Evolutionary conservation across 345 rosid genomes (phyloP).

Genomic region (Lepidium africanum): DNA sequence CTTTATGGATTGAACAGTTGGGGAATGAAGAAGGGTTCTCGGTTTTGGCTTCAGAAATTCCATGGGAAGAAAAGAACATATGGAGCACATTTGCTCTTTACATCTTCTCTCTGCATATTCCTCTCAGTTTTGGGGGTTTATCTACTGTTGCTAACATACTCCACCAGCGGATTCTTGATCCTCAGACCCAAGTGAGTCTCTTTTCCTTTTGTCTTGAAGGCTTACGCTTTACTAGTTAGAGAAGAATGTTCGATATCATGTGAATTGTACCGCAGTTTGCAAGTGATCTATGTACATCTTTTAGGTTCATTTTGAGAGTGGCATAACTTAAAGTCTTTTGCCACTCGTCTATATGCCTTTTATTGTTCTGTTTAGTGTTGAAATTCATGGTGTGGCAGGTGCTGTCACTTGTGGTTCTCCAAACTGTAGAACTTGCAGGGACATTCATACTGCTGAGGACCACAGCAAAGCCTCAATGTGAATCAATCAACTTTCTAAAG

Average conservation of each 20-base stretch:
- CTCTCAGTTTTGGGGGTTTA: conserved; percentile 78
- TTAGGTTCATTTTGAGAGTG: background rate
- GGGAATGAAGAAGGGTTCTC: conserved; percentile 43
- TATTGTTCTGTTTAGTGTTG: background rate
- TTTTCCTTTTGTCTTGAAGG: background rate
- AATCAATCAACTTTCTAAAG: conserved; percentile 37
- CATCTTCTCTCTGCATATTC: conserved; percentile 74
- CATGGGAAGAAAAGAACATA: conserved; percentile 51
- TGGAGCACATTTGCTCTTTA: conserved; percentile 78
- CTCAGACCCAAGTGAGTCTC: conserved; percentile 62
- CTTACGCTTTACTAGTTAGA: background rate
- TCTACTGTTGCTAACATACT: conserved; percentile 53
- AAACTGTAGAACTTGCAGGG: conserved; percentile 49
- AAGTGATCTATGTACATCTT: background rate
- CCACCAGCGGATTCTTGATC: conserved; percentile 55
- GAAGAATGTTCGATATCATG: background rate
- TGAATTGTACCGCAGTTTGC: background rate
- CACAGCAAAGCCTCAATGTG: conserved; percentile 40
- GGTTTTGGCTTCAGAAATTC: conserved; percentile 43
- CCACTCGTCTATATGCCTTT: background rate
- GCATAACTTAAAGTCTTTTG: background rate
- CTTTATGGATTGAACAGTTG: background rate
- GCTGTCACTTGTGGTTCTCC: conserved; percentile 46
- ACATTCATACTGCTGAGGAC: conserved; percentile 43
- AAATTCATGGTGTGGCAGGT: conserved; percentile 30